phyloP scores from a whole-genome alignment of 2,329 filamentous ascomycete species.

The Falciphora oryzae region DNA sequence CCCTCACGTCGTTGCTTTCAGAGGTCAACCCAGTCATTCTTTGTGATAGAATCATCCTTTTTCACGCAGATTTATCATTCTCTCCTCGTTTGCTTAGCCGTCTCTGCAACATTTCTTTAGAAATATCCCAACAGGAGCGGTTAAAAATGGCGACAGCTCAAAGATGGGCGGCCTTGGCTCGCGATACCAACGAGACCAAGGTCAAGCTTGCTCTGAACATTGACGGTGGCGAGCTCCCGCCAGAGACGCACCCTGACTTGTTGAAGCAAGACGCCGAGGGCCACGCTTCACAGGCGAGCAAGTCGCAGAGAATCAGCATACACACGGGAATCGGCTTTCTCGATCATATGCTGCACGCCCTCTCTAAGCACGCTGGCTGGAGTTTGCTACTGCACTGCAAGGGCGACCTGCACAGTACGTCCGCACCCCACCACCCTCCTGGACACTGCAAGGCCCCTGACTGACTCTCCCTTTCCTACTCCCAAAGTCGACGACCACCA shows the following conservation, averaged over 20 bases:
- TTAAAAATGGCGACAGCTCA: slow-evolving; percentile 3
- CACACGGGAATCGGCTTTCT: slow-evolving; percentile 96
- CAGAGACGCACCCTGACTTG: slow-evolving; percentile 53
- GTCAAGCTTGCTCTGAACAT: slow-evolving; percentile 90
- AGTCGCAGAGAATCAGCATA: slow-evolving; percentile 78
- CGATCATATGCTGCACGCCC: slow-evolving; percentile 96
- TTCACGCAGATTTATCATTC: background rate
- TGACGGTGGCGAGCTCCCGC: slow-evolving; percentile 76
- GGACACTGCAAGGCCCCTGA: too few species aligned
- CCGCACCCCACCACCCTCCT: background rate
- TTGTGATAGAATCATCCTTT: background rate
- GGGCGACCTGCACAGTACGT: slow-evolving; percentile 85
- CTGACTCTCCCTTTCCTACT: background rate
- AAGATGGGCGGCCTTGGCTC: slow-evolving; percentile 69
- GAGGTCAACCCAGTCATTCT: background rate
- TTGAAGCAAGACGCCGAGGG: slow-evolving; percentile 44
- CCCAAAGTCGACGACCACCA: slow-evolving; percentile 90
- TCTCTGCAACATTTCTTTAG: background rate
- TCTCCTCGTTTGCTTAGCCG: background rate
- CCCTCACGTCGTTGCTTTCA: background rate
- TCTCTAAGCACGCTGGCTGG: slow-evolving; percentile 95
- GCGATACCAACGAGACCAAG: slow-evolving; percentile 97
- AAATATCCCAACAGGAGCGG: background rate
- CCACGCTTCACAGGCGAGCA: slow-evolving; percentile 80
- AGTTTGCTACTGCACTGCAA: slow-evolving; percentile 75